Conservation (phyloP, 2,329 filamentous ascomycete genomes). For the Hymenoscyphus scutula region DNA sequence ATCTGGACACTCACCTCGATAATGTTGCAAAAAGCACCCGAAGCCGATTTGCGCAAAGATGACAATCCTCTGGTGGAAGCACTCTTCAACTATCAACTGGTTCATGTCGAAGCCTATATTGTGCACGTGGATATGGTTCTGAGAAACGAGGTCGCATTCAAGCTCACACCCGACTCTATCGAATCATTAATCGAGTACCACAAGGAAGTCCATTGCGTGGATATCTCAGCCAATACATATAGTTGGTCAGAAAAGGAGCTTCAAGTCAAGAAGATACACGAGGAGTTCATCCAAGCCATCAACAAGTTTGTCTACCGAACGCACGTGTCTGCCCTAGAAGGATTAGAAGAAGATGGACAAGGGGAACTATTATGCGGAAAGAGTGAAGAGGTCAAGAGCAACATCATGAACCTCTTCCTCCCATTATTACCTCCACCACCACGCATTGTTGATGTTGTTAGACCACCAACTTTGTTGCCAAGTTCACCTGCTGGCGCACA, state of each 20-base stretch:
- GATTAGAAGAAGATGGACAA: constrained; percentile 91
- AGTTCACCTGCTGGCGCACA: constrained; percentile 71
- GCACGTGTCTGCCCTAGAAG: constrained; percentile 83
- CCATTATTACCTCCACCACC: constrained; percentile 83
- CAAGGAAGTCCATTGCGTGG: constrained; percentile 89
- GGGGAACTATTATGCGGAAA: constrained; percentile 90
- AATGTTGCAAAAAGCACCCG: constrained; percentile 87
- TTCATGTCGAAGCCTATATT: constrained; percentile 95
- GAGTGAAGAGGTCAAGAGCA: constrained; percentile 89
- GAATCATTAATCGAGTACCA: constrained; percentile 92
- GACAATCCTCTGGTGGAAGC: constrained; percentile 80
- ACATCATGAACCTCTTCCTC: constrained; percentile 79
- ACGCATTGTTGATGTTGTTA: constrained; percentile 83
- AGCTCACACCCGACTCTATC: constrained; percentile 93
- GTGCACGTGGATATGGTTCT: constrained; percentile 99
- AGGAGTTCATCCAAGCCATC: constrained; percentile 92
- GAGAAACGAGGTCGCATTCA: constrained; percentile 96
- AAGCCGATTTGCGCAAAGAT: constrained; percentile 79
- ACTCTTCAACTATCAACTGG: constrained; percentile 86
- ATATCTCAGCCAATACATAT: constrained; percentile 85
- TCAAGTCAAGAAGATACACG: constrained; percentile 95
- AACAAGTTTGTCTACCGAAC: constrained; percentile 97
- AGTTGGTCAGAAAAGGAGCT: constrained; percentile 96
- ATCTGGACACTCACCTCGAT: constrained; percentile 94
- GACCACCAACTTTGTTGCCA: constrained; percentile 79